Evolutionary conservation across 2,329 filamentous ascomycete species (phyloP).

Genomic region (Trematosphaeria pertusa): DNA sequence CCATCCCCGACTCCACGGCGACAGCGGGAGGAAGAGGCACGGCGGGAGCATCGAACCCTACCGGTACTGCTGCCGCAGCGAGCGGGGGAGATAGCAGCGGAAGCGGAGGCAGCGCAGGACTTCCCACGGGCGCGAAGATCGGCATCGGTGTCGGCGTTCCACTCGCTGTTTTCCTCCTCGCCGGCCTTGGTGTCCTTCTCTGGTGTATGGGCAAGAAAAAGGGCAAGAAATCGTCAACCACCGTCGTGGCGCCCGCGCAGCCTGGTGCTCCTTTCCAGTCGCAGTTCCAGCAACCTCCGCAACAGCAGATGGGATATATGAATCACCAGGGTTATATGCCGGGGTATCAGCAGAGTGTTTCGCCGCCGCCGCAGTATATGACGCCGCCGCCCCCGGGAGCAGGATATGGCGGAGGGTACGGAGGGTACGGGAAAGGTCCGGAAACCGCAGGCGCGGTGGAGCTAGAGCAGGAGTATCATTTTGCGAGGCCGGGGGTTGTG

Average conservation of each 20-base stretch:
- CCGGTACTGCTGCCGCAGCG: not conserved
- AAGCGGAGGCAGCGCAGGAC: slow-evolving; percentile 5
- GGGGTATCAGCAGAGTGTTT: slow-evolving; percentile 5
- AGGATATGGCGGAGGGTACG: not conserved
- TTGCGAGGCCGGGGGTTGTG: slow-evolving; percentile 22
- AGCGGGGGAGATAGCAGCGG: not conserved
- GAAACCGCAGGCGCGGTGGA: slow-evolving; percentile 14
- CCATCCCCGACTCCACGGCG: not conserved
- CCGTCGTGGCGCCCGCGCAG: slow-evolving; percentile 10
- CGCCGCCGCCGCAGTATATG: slow-evolving; percentile 15
- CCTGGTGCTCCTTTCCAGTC: not conserved
- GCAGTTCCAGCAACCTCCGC: not conserved
- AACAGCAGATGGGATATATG: slow-evolving; percentile 6
- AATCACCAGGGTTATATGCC: slow-evolving; percentile 13
- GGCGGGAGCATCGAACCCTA: not conserved
- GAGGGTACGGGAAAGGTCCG: slow-evolving; percentile 14
- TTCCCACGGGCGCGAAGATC: slow-evolving; percentile 22
- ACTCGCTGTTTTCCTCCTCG: slow-evolving; percentile 13
- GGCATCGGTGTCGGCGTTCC: slow-evolving; percentile 23
- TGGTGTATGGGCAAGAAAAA: slow-evolving; percentile 22
- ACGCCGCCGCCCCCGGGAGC: slow-evolving; percentile 1
- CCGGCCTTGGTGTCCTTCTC: slow-evolving; percentile 17
- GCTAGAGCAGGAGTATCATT: slow-evolving; percentile 26
- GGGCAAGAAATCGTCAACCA: slow-evolving; percentile 17
- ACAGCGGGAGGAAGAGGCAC: too few relatives aligned